A percentile compares a stretch with the other conserved stretches of the same genome.
Conservation (phyloP, 495 filamentous ascomycete species). For the Trichoderma gamsii region DNA sequence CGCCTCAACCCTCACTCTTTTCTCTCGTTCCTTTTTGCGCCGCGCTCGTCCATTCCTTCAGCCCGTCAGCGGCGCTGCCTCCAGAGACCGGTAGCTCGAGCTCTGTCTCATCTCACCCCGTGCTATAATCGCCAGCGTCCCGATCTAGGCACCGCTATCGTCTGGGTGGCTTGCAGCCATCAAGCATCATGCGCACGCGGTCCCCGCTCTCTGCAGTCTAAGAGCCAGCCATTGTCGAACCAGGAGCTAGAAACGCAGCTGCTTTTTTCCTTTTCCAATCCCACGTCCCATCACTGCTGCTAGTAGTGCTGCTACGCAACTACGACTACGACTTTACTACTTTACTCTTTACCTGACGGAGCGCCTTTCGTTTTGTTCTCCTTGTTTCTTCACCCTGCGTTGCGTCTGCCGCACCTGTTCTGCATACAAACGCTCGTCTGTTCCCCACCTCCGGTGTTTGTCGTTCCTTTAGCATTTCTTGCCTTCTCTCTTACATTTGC, state of each 20-base stretch:
- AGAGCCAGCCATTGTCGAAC: conserved; percentile 8
- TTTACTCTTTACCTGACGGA: conserved; percentile 5
- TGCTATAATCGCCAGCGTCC: background rate
- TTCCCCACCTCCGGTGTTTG: background rate
- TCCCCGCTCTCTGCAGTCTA: background rate
- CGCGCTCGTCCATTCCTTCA: conserved; percentile 7
- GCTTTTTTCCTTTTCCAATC: conserved; percentile 7
- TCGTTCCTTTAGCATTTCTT: background rate
- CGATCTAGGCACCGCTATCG: background rate
- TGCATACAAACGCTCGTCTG: background rate
- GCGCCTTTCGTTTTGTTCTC: background rate
- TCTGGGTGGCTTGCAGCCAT: background rate
- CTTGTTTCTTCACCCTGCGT: conserved; percentile 5
- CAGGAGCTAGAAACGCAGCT: conserved; percentile 1
- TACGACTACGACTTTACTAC: no score
- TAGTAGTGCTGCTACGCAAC: background rate
- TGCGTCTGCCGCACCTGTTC: background rate
- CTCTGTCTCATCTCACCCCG: background rate
- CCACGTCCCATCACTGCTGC: background rate
- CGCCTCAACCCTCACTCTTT: background rate
- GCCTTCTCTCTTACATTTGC: background rate
- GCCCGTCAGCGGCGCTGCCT: conserved; percentile 9
- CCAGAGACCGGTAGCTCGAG: background rate
- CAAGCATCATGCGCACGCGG: conserved; percentile 4
- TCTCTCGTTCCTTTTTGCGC: conserved; percentile 11